Conservation (phyloP, 1,284 basidiomycete genomes). For the Ustilago xerochloae region DNA sequence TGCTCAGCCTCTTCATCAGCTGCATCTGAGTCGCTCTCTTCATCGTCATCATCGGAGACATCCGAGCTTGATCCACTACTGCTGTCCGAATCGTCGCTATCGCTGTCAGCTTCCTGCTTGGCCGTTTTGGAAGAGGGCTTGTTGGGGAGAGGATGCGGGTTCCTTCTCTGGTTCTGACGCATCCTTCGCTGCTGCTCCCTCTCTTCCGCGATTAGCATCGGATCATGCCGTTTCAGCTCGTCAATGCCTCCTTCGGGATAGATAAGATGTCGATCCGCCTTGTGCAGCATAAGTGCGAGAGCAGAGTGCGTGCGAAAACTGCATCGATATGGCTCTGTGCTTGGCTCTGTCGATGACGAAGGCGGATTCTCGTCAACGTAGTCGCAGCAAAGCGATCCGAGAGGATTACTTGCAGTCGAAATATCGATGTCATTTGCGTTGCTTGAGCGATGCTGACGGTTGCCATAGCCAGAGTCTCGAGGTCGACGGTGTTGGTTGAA, state of each 20-base stretch:
- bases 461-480: slow-evolving; percentile 37
- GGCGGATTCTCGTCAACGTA: slow-evolving; percentile 36
- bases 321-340: slow-evolving; percentile 25
- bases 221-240: slow-evolving; percentile 58
- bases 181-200: slow-evolving; percentile 40
- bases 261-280: slow-evolving; percentile 63
- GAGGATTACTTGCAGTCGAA: neutral
- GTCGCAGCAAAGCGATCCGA: slow-evolving; percentile 34
- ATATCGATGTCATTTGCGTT: neutral
- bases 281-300: slow-evolving; percentile 58
- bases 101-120: neutral
- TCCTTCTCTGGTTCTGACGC: slow-evolving; percentile 24
- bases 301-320: slow-evolving; percentile 36
- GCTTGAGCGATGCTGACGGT: slow-evolving; percentile 3
- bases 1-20: neutral
- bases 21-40: slow-evolving; percentile 1
- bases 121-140: slow-evolving; percentile 1
- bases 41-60: slow-evolving; percentile 6
- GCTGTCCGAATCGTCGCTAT: neutral
- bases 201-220: slow-evolving; percentile 60
- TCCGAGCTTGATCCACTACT: neutral
- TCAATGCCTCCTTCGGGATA: slow-evolving; percentile 62
- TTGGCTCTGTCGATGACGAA: slow-evolving; percentile 17
- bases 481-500: slow-evolving; percentile 31
- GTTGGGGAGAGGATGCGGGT: slow-evolving; percentile 19